Conservation (phyloP, 2,329 filamentous ascomycete species). For the Ilyonectria mors-panacis region DNA sequence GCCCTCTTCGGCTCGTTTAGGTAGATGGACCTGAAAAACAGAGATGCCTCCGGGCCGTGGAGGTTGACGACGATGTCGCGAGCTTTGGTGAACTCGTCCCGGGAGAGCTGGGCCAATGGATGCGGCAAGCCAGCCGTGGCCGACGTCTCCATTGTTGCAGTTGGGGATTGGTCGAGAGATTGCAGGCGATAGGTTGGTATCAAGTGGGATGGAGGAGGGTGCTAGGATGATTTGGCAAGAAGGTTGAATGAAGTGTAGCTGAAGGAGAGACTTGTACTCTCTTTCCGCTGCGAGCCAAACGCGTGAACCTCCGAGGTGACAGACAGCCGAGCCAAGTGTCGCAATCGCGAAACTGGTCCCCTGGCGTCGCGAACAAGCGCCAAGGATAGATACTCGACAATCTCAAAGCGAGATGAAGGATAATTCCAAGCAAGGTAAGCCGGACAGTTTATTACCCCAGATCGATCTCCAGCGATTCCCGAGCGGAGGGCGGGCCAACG, state of each 20-base stretch:
- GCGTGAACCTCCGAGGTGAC: not conserved
- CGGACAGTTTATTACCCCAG: not conserved
- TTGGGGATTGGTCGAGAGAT: too few species aligned
- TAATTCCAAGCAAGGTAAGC: not conserved
- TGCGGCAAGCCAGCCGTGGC: slow-evolving; percentile 42
- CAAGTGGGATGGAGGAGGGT: not conserved
- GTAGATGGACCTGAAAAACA: slow-evolving; percentile 72
- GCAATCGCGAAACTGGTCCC: not conserved
- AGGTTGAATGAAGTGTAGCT: not conserved
- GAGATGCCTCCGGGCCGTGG: slow-evolving; percentile 38
- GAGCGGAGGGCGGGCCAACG: not conserved
- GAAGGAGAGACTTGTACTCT: not conserved
- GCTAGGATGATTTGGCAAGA: not conserved
- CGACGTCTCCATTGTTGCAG: not conserved
- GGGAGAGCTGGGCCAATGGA: slow-evolving; percentile 65
- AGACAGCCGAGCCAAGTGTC: not conserved
- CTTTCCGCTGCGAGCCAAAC: not conserved
- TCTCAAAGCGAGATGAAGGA: not conserved
- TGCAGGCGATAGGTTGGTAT: not conserved
- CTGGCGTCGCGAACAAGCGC: not conserved
- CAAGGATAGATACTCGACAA: not conserved
- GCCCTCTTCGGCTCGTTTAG: slow-evolving; percentile 74
- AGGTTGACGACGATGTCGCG: slow-evolving; percentile 60
- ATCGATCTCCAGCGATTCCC: not conserved
- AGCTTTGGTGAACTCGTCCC: slow-evolving; percentile 65